Evolutionary conservation across 2,329 filamentous ascomycete genomes (phyloP).

Genomic region (Amphichorda felina): DNA sequence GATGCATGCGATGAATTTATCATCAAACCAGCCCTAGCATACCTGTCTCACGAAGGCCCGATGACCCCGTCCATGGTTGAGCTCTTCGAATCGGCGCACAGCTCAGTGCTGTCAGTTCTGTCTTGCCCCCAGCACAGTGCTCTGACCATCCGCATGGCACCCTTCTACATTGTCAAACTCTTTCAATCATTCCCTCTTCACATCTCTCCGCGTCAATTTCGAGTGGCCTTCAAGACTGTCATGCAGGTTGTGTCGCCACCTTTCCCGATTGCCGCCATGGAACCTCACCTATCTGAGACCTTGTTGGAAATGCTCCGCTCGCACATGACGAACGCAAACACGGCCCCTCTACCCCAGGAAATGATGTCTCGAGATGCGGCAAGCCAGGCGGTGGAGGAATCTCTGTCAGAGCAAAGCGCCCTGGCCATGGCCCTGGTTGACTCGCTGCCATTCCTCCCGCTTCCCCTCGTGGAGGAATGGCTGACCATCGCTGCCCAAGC

Average conservation of each 20-base stretch:
- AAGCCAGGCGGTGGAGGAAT: constrained; percentile 13
- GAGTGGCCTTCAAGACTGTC: constrained; percentile 76
- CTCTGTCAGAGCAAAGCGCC: constrained; percentile 66
- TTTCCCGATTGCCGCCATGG: constrained; percentile 57
- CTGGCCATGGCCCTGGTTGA: constrained; percentile 70
- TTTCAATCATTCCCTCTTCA: constrained; percentile 69
- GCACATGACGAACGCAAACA: constrained; percentile 38
- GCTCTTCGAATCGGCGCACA: constrained; percentile 83
- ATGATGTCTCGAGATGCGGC: constrained; percentile 11
- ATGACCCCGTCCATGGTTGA: constrained; percentile 34
- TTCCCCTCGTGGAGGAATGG: constrained; percentile 68
- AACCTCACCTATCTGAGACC: constrained; percentile 69
- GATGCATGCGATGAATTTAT: constrained; percentile 60
- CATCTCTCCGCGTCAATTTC: constrained; percentile 75
- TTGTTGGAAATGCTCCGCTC: constrained; percentile 69
- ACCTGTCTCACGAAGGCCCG: constrained; percentile 42
- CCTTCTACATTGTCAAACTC: constrained; percentile 74
- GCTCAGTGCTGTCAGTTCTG: constrained; percentile 67
- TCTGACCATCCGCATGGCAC: constrained; percentile 59
- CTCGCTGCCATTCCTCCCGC: constrained; percentile 60
- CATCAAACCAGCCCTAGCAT: constrained; percentile 60
- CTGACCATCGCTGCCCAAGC: constrained; percentile 59
- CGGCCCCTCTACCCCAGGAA: constrained; percentile 26
- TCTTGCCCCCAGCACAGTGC: constrained; percentile 67
- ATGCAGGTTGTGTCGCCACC: constrained; percentile 75